Percentiles rank a stretch among this genome's conserved stretches.
Evolutionary conservation across 208 protist species (phyloP).

Genomic region (Entamoeba histolytica): DNA sequence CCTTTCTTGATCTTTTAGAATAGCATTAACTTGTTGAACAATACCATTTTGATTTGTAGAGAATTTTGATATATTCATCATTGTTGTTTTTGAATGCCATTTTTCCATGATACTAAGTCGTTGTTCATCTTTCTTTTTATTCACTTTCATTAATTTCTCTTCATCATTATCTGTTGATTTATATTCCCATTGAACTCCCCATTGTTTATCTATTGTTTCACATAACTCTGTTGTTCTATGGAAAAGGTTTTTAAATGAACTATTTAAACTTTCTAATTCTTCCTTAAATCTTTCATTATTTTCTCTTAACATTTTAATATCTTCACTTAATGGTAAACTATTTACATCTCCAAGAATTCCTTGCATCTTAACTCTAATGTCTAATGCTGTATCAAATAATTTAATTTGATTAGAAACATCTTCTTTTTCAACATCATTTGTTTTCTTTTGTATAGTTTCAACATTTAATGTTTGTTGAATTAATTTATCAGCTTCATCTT

Average conservation of each 20-base stretch:
- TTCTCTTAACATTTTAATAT: neutral
- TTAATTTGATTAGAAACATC: neutral
- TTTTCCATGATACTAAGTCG: neutral
- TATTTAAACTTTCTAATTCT: neutral
- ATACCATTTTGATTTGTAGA: neutral
- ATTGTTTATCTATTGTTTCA: neutral
- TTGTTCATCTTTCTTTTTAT: neutral
- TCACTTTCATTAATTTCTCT: neutral
- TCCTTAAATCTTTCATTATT: neutral
- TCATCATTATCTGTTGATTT: neutral
- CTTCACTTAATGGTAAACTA: neutral
- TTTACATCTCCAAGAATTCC: neutral
- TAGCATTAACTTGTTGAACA: neutral
- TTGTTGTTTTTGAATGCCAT: neutral
- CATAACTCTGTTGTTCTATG: neutral
- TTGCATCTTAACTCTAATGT: neutral
- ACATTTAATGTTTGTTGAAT: neutral
- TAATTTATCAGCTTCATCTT: neutral
- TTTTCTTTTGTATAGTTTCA: neutral
- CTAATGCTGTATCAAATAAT: neutral
- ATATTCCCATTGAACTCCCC: neutral
- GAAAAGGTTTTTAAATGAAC: neutral
- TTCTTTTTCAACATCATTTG: neutral
- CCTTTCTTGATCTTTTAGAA: neutral
- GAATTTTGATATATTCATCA: neutral